Base-by-base conservation (phyloP, 2,329 filamentous ascomycete genomes). In the Fusarium duplospermum region DNA sequence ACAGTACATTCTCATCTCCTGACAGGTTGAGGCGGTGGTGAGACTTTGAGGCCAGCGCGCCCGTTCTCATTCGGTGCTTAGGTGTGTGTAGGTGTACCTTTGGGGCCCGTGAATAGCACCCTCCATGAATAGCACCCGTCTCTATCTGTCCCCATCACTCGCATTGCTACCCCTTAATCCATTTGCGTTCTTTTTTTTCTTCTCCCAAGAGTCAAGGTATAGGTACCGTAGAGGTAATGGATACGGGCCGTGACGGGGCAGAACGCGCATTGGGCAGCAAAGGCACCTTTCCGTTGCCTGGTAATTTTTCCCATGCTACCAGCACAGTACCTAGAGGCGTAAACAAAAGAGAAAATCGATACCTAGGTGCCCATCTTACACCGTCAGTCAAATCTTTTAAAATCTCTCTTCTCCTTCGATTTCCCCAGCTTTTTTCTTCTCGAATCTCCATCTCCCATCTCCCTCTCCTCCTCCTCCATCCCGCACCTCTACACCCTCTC, bases 191-290 rank as follows among this genome's bases (percentile, higher is more conserved):
- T 75, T 66, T 73, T 67, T 61, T 60, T 24, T 24, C 33, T n/a
- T 27, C 35, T 27, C 27, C 47, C 18, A 29, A 50, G 45, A 45
- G 20, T 24, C 47, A 29, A 54, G 47, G 47, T 20, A 54, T 54
- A 54, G 47, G 47, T 54, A 54, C 47, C 47, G 27, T 31, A 31
- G 47, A 31, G 47, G 47, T 54, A 31, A 54, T 58, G 35, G 18
- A 38, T 27, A 58, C 35, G 56, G 56, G 35, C 11, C 31, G 16
- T 38, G 33, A 76, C 67, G 65, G 72, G 71, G 65, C 66, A 60
- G 58, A 59, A 64, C 40, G 76, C 62, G 77, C 77, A 78, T 79
- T 78, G 77, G 77, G 77, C 77, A 79, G 69, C 77, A 77, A 76
- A 78, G 68, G 74, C 76, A 73, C 77, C 72, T 64, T 76, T 70